Base-by-base conservation (phyloP, 306 rosid species). In the Lablab purpureus region DNA sequence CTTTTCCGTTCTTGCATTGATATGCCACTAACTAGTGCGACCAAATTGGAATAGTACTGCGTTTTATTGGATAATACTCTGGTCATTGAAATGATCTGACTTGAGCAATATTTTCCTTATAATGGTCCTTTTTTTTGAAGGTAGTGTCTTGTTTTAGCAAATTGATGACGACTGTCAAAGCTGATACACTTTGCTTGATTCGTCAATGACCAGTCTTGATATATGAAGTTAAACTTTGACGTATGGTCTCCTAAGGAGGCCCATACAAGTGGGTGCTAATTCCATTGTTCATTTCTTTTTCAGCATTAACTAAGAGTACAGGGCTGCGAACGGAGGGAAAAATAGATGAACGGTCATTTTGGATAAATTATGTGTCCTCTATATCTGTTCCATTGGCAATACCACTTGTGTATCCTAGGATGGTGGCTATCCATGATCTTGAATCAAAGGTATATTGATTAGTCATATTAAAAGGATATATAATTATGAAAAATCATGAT, bases 331-430 rank as follows among this genome's bases (percentile, higher is more conserved):
- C 81, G 41, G 99, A 95, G 69, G 99, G 94, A 56, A 92, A 88
- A 80, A 90, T 95, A 51, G 99, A 91, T 88, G 99, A 93, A 71
- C 87, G 96, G 54, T 95, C 97, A 41, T 88, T 90, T 83, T 95
- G 99, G 99, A 89, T 93, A 71, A 90, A 87, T 79, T 88, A 87
- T 65, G 98, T 87, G 4, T 89, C 97, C 23, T 89, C 94, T 83
- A 90, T 95, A 72, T 91, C 99, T 78, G 81, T 91, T 63, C 91
- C 90, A 71, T 82, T 91, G 81, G 97, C 97, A 66, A 93, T 93
- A 81, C 99, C 99, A 4, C 88, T 95, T 41, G 99, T 95, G 71
- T 95, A 95, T 79, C 99, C 99, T 77, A 87, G 98, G 85, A 91
- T 95, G 98, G 54, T 93, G 85, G 90, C 98, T 67, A 83, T 95